Evolutionary conservation across 139 green algal species (phyloP).

Genomic region (Micromonas commoda): DNA sequence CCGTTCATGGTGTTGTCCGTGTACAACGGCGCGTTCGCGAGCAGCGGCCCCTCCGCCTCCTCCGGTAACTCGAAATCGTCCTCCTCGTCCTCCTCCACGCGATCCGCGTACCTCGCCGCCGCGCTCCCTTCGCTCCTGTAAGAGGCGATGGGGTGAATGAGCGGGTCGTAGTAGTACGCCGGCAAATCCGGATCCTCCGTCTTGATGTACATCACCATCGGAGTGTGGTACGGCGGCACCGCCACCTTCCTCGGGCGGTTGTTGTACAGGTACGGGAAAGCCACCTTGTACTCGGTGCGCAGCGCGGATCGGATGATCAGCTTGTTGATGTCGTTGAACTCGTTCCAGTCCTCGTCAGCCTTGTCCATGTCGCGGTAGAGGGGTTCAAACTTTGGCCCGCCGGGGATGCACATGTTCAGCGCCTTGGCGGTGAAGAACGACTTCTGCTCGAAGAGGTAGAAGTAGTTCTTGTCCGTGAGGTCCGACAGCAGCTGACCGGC

Average conservation of each 20-base stretch:
- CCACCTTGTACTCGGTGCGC: constrained; percentile 85
- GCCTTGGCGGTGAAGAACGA: constrained; percentile 81
- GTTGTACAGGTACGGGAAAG: constrained; percentile 99
- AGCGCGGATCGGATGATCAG: constrained; percentile 94
- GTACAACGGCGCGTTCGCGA: constrained; percentile 60
- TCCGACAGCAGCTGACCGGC: constrained; percentile 91
- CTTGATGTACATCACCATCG: constrained; percentile 99
- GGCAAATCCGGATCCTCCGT: constrained; percentile 97
- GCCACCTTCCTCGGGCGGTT: constrained; percentile 89
- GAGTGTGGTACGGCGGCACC: constrained; percentile 83
- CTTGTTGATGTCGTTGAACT: constrained; percentile 99
- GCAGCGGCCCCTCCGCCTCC: constrained; percentile 50
- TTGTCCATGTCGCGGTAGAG: constrained; percentile 94
- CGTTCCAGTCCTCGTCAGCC: constrained; percentile 93
- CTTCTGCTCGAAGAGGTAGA: constrained; percentile 94
- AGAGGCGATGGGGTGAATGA: constrained; percentile 94
- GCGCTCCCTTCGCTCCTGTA: constrained; percentile 53
- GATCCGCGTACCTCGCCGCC: constrained; percentile 40
- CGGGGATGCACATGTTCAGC: constrained; percentile 97
- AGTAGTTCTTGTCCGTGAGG: constrained; percentile 97
- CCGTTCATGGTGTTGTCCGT: constrained; percentile 80
- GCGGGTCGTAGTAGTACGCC: constrained; percentile 98
- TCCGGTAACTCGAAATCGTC: constrained; percentile 83
- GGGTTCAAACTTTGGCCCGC: constrained; percentile 98
- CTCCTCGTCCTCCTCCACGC: constrained; percentile 62